These are phyloP conservation scores for Porpolomopsis calyptriformis DNA, from an alignment of 768 basidiomycete genomes.

Conservation along the genomic window DNA sequence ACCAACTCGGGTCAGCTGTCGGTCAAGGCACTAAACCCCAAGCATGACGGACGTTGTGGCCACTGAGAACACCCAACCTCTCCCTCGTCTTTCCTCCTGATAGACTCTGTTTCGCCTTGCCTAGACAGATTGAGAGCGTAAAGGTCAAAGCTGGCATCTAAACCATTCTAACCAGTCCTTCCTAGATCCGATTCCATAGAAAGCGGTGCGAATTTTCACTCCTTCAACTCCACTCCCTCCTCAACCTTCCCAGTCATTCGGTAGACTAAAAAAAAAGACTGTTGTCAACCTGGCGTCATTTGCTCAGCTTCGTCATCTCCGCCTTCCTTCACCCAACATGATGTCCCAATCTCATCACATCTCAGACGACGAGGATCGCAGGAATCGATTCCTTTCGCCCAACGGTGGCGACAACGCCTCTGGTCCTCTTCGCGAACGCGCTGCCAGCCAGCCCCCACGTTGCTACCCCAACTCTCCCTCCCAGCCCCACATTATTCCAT, in stretches of 20 bases:
- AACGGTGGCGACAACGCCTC: constrained; percentile 35
- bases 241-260: not conserved
- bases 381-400: constrained; percentile 44
- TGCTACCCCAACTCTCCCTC: constrained; percentile 41
- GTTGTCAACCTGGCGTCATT: constrained; percentile 16
- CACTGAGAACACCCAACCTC: constrained; percentile 8
- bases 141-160: not conserved
- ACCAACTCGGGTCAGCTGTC: not conserved
- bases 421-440: constrained; percentile 46
- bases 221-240: not conserved
- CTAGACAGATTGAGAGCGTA: constrained; percentile 8
- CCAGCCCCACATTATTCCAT: constrained; percentile 39
- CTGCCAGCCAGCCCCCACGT: constrained; percentile 61
- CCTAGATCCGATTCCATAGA: not conserved
- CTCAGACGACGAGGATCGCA: constrained; percentile 35
- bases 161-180: not conserved
- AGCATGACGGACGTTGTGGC: not conserved
- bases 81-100: constrained; percentile 15
- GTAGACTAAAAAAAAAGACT: not conserved
- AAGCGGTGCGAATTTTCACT: not conserved
- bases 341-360: constrained; percentile 22
- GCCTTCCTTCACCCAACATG: constrained; percentile 9
- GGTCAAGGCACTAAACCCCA: not conserved
- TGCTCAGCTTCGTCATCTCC: constrained; percentile 15
- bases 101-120: constrained; percentile 12